Base-by-base conservation (phyloP, 768 basidiomycete species). In the Boletellus ananas region DNA sequence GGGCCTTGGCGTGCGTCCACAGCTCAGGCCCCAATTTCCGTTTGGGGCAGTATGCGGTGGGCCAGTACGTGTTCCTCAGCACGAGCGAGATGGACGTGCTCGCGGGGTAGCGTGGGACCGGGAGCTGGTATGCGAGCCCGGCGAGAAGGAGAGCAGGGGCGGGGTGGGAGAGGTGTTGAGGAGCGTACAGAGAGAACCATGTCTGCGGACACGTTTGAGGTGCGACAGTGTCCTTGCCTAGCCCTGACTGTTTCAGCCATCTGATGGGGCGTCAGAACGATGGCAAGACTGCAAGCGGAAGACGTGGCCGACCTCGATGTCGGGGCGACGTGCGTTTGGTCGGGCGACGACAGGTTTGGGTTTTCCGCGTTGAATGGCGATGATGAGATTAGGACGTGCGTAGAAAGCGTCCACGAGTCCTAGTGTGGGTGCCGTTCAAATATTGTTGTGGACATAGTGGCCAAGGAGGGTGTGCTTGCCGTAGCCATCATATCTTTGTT, bases 21-120 rank as follows among this genome's bases (percentile, higher is more conserved):
- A 71, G 70, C 52, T 85, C 80, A 1, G 72, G 68, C 50, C 88
- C 85, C 58, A 78, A 80, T 61, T 82, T 89, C 54, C 82, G 76
- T 31, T 78, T 77, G 0, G 88, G 88, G 4, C 83, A 74, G 57
- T 81, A 91, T 13, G 83, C 70, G 11, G 88, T 89, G 8, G 95
- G 95, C 95, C 95, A 98, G n/a, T 90, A 69, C 1, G 77, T 65
- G 34, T 79, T 77, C 69, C 94, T 94, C 29, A 81, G 63, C 37
- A 68, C 64, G 18, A 91, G 72, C 7, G 92, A 87, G 13, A 74
- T 73, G 0, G 71, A 71, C 0, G 90, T 91, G 4, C 85, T 70
- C 0, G 92, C 91, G 11, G 83, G 75, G 13, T 77, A 73, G 27
- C 71, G 66, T 1, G 94, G 93, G 1, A 94, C 88, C 1, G 70